phyloP scores from a whole-genome alignment of 768 basidiomycete genomes.

The Amanita subjunquillea region DNA sequence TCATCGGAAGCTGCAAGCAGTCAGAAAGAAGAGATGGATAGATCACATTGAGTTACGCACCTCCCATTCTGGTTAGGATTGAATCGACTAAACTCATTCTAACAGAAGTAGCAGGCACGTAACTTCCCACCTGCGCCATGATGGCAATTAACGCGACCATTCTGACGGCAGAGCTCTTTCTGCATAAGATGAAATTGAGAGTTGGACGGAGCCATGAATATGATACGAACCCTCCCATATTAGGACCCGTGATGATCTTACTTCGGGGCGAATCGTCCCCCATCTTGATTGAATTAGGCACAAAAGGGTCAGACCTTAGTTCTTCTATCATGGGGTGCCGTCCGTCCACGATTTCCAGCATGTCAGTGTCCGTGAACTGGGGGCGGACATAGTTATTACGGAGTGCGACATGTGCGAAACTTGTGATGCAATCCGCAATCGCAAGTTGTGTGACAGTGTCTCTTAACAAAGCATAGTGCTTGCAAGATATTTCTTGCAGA shows the following conservation, averaged over 20 bases:
- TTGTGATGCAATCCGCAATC: slow-evolving; percentile 76
- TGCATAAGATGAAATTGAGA: slow-evolving; percentile 14
- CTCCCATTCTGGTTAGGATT: slow-evolving; percentile 85
- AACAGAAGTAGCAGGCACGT: slow-evolving; percentile 74
- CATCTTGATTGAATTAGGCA: slow-evolving; percentile 71
- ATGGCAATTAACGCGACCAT: slow-evolving; percentile 71
- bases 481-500: slow-evolving; percentile 54
- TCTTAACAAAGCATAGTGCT: slow-evolving; percentile 63
- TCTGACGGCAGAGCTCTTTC: slow-evolving; percentile 77
- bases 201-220: neutral
- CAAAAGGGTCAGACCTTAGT: slow-evolving; percentile 68
- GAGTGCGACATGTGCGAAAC: slow-evolving; percentile 72
- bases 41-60: slow-evolving; percentile 24
- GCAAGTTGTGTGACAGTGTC: slow-evolving; percentile 76
- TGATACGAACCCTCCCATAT: slow-evolving; percentile 62
- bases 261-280: slow-evolving; percentile 40
- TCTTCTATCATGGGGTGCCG: slow-evolving; percentile 91
- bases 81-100: slow-evolving; percentile 75
- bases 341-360: slow-evolving; percentile 69
- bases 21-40: slow-evolving; percentile 3
- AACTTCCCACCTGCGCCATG: slow-evolving; percentile 90
- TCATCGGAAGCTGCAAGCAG: slow-evolving; percentile 68
- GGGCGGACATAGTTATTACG: slow-evolving; percentile 74
- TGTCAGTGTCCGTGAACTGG: slow-evolving; percentile 53
- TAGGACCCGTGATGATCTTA: slow-evolving; percentile 77